Percentiles rank a stretch among this genome's conserved stretches.
These are phyloP conservation scores for Gossypium mustelinum DNA, from an alignment of 345 rosid species.

Conservation along the genomic window DNA sequence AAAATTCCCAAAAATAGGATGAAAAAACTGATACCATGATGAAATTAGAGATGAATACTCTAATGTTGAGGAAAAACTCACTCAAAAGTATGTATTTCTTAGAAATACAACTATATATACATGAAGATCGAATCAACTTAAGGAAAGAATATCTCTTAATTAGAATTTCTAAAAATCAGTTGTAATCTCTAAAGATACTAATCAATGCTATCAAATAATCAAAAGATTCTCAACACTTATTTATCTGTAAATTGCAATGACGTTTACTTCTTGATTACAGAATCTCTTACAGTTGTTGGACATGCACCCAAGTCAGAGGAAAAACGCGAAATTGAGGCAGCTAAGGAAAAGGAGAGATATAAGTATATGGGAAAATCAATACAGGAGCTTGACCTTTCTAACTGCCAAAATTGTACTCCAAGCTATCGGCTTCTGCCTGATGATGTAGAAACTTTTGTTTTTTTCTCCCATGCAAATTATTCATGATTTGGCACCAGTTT, in stretches of 20 bases:
- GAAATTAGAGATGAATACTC: too few relatives aligned
- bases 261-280: slow-evolving; percentile 38
- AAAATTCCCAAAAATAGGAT: too few relatives aligned
- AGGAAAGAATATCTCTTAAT: too few relatives aligned
- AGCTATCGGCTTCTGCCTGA: slow-evolving; percentile 92
- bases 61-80: too few relatives aligned
- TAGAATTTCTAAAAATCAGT: too few relatives aligned
- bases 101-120: too few relatives aligned
- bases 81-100: too few relatives aligned
- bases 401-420: slow-evolving; percentile 83
- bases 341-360: slow-evolving; percentile 73
- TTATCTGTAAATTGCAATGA: slow-evolving; percentile 19
- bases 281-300: slow-evolving; percentile 56
- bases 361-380: slow-evolving; percentile 78
- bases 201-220: too few relatives aligned
- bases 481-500: slow-evolving; percentile 10
- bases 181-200: too few relatives aligned
- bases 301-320: slow-evolving; percentile 52
- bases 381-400: slow-evolving; percentile 96
- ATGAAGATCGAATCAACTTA: too few relatives aligned
- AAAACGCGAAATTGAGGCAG: slow-evolving; percentile 67
- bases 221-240: neutral
- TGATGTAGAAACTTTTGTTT: slow-evolving; percentile 45
- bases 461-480: neutral
- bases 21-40: too few relatives aligned